phyloP scores from a whole-genome alignment of 495 filamentous ascomycete species.

The Daldinia concentrica region DNA sequence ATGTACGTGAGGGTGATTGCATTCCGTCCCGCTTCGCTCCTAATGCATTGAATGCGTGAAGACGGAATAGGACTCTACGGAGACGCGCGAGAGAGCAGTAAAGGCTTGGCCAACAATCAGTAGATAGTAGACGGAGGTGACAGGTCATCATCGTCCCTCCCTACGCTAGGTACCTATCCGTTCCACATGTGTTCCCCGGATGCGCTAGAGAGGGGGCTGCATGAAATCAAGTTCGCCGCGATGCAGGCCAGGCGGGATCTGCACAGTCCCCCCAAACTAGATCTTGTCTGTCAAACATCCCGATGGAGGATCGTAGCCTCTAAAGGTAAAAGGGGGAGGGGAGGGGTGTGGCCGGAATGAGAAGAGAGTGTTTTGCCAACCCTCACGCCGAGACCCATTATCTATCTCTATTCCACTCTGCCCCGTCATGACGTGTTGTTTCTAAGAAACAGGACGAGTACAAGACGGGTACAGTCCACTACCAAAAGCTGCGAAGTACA shows the following conservation, averaged over 20 bases:
- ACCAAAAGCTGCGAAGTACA: not conserved
- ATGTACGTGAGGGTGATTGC: conserved; percentile 33
- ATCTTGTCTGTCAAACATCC: conserved; percentile 33
- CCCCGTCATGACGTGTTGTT: not conserved
- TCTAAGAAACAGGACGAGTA: not conserved
- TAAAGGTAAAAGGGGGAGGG: not conserved
- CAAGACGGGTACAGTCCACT: not conserved
- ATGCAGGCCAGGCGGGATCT: conserved; percentile 39
- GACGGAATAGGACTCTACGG: conserved; percentile 19
- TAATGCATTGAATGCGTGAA: conserved; percentile 23
- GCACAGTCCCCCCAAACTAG: conserved; percentile 18
- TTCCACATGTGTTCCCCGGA: conserved; percentile 30
- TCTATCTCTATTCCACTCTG: not conserved
- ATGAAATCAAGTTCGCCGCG: conserved; percentile 39
- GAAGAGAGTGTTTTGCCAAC: not conserved
- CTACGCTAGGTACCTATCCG: conserved; percentile 11
- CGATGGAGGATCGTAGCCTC: conserved; percentile 7
- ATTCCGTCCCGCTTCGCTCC: conserved; percentile 21
- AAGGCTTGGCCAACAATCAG: conserved; percentile 2
- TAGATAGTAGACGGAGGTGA: conserved; percentile 12
- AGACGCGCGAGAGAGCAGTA: conserved; percentile 3
- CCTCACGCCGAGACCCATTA: not conserved
- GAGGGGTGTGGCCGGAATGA: not conserved
- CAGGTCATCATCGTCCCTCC: conserved; percentile 16
- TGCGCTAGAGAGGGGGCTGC: conserved; percentile 26